A percentile compares a stretch with the other conserved stretches of the same genome.
Conservation (phyloP, 2,329 filamentous ascomycete genomes). For the Plenodomus biglobosus region DNA sequence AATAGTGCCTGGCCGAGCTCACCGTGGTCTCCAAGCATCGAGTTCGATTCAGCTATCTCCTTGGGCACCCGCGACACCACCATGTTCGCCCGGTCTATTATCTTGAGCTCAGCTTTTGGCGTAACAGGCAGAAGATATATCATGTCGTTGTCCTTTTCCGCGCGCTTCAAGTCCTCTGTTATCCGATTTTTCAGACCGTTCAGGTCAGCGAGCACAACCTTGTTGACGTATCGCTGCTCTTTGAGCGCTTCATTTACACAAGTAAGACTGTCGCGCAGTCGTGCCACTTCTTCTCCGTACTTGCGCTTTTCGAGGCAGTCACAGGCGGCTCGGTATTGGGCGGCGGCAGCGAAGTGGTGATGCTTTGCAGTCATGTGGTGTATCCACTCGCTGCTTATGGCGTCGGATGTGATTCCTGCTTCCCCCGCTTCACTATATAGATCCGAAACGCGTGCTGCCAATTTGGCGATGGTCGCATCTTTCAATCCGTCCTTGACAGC, state of each 20-base stretch:
- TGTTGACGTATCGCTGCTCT: conserved; percentile 80
- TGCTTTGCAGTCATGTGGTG: conserved; percentile 97
- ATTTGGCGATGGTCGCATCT: conserved; percentile 85
- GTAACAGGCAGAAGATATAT: conserved; percentile 90
- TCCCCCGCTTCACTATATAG: conserved; percentile 84
- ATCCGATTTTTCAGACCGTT: conserved; percentile 80
- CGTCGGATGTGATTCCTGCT: conserved; percentile 82
- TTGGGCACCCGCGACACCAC: conserved; percentile 75
- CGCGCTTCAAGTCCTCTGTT: conserved; percentile 83
- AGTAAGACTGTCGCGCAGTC: conserved; percentile 75
- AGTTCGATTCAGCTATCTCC: conserved; percentile 77
- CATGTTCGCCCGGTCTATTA: conserved; percentile 87
- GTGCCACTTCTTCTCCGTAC: conserved; percentile 92
- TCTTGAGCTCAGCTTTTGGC: conserved; percentile 82
- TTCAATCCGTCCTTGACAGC: conserved; percentile 93
- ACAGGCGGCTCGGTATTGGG: conserved; percentile 86
- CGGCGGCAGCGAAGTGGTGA: conserved; percentile 93
- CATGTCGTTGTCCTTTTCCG: conserved; percentile 94
- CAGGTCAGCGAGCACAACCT: conserved; percentile 77
- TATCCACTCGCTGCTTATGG: conserved; percentile 92
- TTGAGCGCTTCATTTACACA: conserved; percentile 87
- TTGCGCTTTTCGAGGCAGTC: conserved; percentile 91
- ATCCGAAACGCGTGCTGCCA: conserved; percentile 89
- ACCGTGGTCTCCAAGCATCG: conserved; percentile 75
- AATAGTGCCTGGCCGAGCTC: conserved; percentile 86